A percentile compares a stretch with the other conserved stretches of the same genome.
These are phyloP conservation scores for Aspergillus costaricaensis DNA, from an alignment of 2,329 filamentous ascomycete genomes.

Conservation along the genomic window DNA sequence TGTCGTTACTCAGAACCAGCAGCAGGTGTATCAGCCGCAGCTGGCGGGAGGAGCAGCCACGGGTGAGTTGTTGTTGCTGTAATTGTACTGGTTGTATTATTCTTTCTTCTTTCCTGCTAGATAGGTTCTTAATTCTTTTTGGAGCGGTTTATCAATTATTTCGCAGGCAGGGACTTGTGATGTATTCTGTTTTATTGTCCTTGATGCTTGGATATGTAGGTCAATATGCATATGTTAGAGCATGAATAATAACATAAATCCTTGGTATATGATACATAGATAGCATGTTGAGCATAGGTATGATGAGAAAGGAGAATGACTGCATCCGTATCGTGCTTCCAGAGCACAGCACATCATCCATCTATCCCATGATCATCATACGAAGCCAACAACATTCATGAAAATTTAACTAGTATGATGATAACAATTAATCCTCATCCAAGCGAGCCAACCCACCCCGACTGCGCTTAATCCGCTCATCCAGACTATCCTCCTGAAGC, in stretches of 20 bases:
- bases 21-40: conserved; percentile 72
- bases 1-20: conserved; percentile 80
- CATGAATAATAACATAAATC: background rate
- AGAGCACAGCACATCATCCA: background rate
- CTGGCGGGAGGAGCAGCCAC: conserved; percentile 65
- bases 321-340: background rate
- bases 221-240: background rate
- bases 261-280: background rate
- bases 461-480: conserved; percentile 37
- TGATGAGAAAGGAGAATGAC: background rate
- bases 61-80: conserved; percentile 71
- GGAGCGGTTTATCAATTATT: conserved; percentile 6
- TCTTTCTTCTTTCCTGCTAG: background rate
- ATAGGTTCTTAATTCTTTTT: conserved; percentile 10
- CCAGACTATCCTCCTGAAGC: conserved; percentile 37
- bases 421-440: conserved; percentile 25
- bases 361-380: too few species aligned
- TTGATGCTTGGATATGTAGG: background rate
- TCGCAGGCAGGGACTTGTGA: conserved; percentile 17
- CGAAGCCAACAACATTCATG: too few species aligned
- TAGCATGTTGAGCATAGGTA: background rate
- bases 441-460: conserved; percentile 36
- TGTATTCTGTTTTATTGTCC: conserved; percentile 5
- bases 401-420: background rate
- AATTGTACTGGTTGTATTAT: conserved; percentile 29